Evolutionary conservation across 345 rosid species (phyloP), one percentile per base, ranked within the genome.

Genomic region (Populus alba): DNA sequence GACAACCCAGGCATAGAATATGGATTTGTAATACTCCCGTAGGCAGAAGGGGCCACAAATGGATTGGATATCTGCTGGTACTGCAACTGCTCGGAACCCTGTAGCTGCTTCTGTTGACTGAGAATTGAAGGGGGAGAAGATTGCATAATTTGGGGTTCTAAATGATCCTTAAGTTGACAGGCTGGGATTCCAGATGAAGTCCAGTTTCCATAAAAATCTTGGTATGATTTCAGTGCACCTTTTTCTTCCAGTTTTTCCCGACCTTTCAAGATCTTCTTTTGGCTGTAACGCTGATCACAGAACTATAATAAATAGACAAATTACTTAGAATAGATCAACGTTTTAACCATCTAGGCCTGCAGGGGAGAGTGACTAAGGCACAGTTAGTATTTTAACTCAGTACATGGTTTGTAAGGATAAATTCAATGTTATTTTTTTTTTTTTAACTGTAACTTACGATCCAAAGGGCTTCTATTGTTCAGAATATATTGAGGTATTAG

Each of bases 21-120:
- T 72, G 94, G 90, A 81, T 87, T 88, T 80, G 87, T 75, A 67
- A 81, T 73, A 83, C 83, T 88, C 72, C 91, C 87, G 83, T 85
- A 88, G 9, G 80, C 80, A 71, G 91, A 85, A 79, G 87, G 80
- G 45, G 86, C 72, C 75, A 84, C 79, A 80, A 78, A 88, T 70
- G 91, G 88, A 78, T 82, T 78, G 66, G 87, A 75, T 57, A 86
- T 78, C 57, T 85, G 89, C 76, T 86, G 91, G 85, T 87, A 85
- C 61, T 83, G 86, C 80, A 86, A 75, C 53, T 82, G 73, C 80
- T 89, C 89, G 77, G 89, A 76, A 72, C 89, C 91, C 73, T 71
- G 87, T 78, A 85, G 81, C 71, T 79, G 90, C 75, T 88, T 87
- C 78, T 78, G 90, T 80, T 84, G 87, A 77, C 79, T 81, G 72